These are phyloP conservation scores for Candida dubliniensis DNA, from an alignment of 1,139 yeast species.

Conservation along the genomic window DNA sequence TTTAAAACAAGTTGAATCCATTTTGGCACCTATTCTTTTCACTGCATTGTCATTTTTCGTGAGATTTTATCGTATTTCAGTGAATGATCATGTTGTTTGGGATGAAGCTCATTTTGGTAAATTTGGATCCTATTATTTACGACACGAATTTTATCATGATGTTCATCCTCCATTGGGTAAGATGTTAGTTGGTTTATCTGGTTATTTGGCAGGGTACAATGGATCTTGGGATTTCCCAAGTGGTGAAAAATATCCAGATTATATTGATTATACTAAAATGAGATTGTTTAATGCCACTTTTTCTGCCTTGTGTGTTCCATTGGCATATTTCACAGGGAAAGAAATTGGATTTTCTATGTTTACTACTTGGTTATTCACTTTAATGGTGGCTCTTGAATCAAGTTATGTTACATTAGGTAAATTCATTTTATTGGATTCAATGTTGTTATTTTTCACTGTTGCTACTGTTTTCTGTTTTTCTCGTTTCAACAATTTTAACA, in stretches of 20 bases:
- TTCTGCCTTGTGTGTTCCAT: conserved; percentile 86
- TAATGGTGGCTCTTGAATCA: conserved; percentile 84
- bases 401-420: conserved; percentile 88
- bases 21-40: conserved; percentile 48
- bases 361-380: conserved; percentile 84
- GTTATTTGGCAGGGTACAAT: conserved; percentile 90
- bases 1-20: conserved; percentile 31
- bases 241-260: conserved; percentile 82
- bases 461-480: conserved; percentile 76
- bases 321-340: conserved; percentile 90
- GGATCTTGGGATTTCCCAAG: conserved; percentile 95
- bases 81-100: conserved; percentile 57
- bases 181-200: conserved; percentile 94
- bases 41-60: conserved; percentile 50
- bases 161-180: conserved; percentile 99
- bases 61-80: conserved; percentile 53
- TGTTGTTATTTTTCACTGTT: conserved; percentile 89
- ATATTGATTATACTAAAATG: conserved; percentile 86
- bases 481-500: conserved; percentile 75
- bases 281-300: conserved; percentile 90
- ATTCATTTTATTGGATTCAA: conserved; percentile 92
- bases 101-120: conserved; percentile 84
- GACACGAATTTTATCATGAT: conserved; percentile 94
- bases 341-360: conserved; percentile 79
- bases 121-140: conserved; percentile 88